Base-by-base conservation (phyloP, 2,329 filamentous ascomycete species). In the Clonostachys sp. region DNA sequence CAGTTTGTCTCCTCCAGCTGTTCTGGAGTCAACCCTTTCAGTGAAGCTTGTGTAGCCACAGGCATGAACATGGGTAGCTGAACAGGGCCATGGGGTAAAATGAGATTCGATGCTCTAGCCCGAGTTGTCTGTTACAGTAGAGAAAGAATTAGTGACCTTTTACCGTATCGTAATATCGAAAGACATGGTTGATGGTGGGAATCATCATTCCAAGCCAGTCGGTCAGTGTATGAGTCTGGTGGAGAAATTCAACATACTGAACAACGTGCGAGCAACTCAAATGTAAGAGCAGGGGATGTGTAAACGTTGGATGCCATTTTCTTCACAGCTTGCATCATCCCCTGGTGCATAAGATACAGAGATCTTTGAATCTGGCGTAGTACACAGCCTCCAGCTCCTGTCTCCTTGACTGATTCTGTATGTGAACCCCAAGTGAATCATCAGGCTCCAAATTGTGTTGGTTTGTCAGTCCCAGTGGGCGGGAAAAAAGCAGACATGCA, bases 11-110 rank as follows among this genome's bases (percentile, higher is more conserved):
- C 85, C 58, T 94, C 91, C 3, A 99, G 76, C 62, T 99, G 94
- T 55, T 92, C 86, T 2, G 92, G 91, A 1, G 94, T 97, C 48
- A 99, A 71, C 41, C 94, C 94, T 64, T 99, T 99, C 38, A 99
- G 77, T 1, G 92, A 96, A 1, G 89, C 94, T 68, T 99, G 94
- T 1, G 94, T 99, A 33, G 94, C 94, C 41, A 99, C 94, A 14
- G 94, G 94, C 94, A 99, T 99, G 68, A 99, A 99, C 49, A 97
- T 84, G 8, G 95, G 94, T 33, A 97, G 80, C 58, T 87, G 82
- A 24, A 99, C 91, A 2, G 86, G 78, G 49, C 94, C 94, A 81
- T 99, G 95, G 45, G 94, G 92, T 24, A 99, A 83, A 43, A 85
- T 87, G 46, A 99, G 77, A 50, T 83, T 84, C 46, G 94, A 94